Evolutionary conservation across 2,329 filamentous ascomycete species (phyloP).

Genomic region (Aaosphaeria arxii): DNA sequence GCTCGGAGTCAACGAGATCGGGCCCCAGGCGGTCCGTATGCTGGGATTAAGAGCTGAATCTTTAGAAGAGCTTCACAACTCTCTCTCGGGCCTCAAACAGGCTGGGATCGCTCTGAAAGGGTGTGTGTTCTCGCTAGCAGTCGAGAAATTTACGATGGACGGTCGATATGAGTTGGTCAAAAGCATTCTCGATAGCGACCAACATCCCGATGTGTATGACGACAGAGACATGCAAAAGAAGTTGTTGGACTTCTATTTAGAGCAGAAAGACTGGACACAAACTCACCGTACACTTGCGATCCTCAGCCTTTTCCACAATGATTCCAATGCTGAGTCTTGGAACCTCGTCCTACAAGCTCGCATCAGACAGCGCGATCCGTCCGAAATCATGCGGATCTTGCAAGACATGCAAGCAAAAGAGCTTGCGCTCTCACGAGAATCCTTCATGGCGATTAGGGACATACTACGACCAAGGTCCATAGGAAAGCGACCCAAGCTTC

Average conservation of each 20-base stretch:
- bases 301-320: constrained; percentile 43
- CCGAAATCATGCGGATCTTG: constrained; percentile 32
- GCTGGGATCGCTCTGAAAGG: constrained; percentile 61
- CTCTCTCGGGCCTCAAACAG: constrained; percentile 60
- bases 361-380: constrained; percentile 22
- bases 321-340: constrained; percentile 39
- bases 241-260: constrained; percentile 51
- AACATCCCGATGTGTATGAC: constrained; percentile 63
- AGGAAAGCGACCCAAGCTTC: constrained; percentile 32
- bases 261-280: constrained; percentile 49
- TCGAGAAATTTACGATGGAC: constrained; percentile 62
- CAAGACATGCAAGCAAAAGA: constrained; percentile 50
- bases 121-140: constrained; percentile 62
- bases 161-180: constrained; percentile 53
- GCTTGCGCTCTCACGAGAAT: constrained; percentile 42
- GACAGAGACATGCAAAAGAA: constrained; percentile 53
- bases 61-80: constrained; percentile 54
- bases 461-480: constrained; percentile 39
- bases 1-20: constrained; percentile 69
- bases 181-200: constrained; percentile 56
- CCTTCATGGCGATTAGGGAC: constrained; percentile 40
- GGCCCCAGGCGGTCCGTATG: constrained; percentile 73
- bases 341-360: constrained; percentile 49
- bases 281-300: constrained; percentile 57
- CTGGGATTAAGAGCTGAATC: constrained; percentile 66